Evolutionary conservation across 2,329 filamentous ascomycete genomes (phyloP).

Genomic region (Raffaelea arxii): DNA sequence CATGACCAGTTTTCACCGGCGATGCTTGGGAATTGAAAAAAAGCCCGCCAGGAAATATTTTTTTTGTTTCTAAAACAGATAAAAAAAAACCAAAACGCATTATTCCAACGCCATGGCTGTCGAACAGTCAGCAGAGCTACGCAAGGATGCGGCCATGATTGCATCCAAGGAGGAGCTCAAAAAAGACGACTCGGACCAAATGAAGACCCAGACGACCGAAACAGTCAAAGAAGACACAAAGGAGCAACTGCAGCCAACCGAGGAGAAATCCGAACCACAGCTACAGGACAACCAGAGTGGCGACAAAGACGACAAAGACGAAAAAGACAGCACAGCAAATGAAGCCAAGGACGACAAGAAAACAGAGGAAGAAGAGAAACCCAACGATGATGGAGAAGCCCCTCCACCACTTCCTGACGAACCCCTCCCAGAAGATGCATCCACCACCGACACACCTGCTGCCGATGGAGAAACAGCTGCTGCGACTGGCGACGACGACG

Average conservation of each 20-base stretch:
- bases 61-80: too few species aligned
- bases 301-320: background rate
- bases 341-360: background rate
- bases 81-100: too few species aligned
- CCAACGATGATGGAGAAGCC: background rate
- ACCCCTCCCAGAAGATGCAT: conserved; percentile 21
- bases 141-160: too few species aligned
- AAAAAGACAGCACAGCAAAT: background rate
- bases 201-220: too few species aligned
- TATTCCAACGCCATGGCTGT: too few species aligned
- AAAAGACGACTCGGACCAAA: too few species aligned
- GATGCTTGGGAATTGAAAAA: background rate
- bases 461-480: too few species aligned
- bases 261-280: background rate
- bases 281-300: background rate
- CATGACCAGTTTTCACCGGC: background rate
- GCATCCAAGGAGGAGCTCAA: too few species aligned
- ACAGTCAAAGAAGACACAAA: background rate
- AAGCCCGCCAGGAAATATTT: too few species aligned
- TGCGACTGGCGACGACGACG: too few species aligned
- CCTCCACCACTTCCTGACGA: conserved; percentile 30
- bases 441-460: too few species aligned
- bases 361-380: background rate
- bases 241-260: background rate
- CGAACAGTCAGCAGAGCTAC: too few species aligned